Conservation (phyloP, 768 basidiomycete genomes). For the Leccinum disarticulatum region DNA sequence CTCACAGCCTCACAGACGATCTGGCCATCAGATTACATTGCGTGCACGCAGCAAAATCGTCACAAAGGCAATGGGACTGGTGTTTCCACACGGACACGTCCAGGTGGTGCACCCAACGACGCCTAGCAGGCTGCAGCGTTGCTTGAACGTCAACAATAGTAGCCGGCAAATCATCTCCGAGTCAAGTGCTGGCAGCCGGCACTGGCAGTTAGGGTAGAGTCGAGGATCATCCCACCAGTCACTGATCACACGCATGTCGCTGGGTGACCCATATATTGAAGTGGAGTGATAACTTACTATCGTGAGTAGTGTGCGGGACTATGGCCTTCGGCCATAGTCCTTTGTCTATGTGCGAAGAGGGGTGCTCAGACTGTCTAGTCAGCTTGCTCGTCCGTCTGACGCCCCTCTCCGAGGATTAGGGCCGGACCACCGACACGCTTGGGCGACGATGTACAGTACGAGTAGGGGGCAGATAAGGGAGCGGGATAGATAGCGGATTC, state of each 20-base stretch:
- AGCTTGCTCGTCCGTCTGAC: no score
- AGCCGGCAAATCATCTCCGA: neutral
- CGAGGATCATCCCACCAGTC: neutral
- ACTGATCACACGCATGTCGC: neutral
- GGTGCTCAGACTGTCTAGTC: no score
- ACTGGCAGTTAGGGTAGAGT: neutral
- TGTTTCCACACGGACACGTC: conserved; percentile 18
- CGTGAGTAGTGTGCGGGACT: neutral
- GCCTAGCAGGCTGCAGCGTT: neutral
- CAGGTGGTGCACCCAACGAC: neutral
- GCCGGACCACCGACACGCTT: no score
- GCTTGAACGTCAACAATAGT: neutral
- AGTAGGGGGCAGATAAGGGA: no score
- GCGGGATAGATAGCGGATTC: no score
- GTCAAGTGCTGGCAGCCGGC: neutral
- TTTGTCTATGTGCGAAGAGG: no score
- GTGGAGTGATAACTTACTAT: neutral
- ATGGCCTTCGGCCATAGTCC: no score
- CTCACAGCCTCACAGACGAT: neutral
- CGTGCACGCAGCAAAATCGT: conserved; percentile 11
- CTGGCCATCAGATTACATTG: neutral
- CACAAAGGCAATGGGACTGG: conserved; percentile 20
- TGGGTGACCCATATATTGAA: neutral
- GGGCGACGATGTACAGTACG: no score
- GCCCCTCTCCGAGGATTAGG: no score